phyloP scores from a whole-genome alignment of 2,329 filamentous ascomycete species.

The Nothophaeocryptopus gaeumannii region DNA sequence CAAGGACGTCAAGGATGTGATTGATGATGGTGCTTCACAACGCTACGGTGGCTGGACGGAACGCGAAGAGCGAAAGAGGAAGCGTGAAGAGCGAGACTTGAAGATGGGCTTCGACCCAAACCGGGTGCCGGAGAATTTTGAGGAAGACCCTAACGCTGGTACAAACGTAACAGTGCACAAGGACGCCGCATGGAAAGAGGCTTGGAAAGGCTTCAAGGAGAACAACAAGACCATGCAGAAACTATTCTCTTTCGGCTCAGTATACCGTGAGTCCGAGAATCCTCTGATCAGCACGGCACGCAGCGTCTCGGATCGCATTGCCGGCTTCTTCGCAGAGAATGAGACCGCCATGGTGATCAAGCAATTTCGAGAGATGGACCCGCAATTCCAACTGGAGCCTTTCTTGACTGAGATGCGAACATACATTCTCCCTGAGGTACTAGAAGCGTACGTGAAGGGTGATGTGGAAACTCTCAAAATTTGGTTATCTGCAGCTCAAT shows the following conservation, averaged over 20 bases:
- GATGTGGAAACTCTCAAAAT: conserved; percentile 86
- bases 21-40: conserved; percentile 94
- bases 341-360: conserved; percentile 97
- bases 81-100: conserved; percentile 68
- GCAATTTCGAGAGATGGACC: conserved; percentile 95
- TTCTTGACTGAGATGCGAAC: conserved; percentile 95
- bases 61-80: conserved; percentile 85
- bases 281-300: conserved; percentile 88
- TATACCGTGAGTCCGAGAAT: conserved; percentile 96
- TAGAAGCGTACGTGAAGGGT: conserved; percentile 97
- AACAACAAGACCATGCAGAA: conserved; percentile 83
- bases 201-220: conserved; percentile 95
- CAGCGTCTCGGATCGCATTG: conserved; percentile 88
- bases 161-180: conserved; percentile 95
- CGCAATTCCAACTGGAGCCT: conserved; percentile 87
- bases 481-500: conserved; percentile 95
- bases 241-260: conserved; percentile 78
- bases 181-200: conserved; percentile 94
- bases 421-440: conserved; percentile 94
- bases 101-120: conserved; percentile 43
- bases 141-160: conserved; percentile 89
- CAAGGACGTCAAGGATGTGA: conserved; percentile 88
- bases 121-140: conserved; percentile 57
- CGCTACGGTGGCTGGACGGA: conserved; percentile 96
- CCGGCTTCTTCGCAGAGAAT: conserved; percentile 97